Conservation (phyloP, 2,329 filamentous ascomycete genomes). For the Fusarium sp. region DNA sequence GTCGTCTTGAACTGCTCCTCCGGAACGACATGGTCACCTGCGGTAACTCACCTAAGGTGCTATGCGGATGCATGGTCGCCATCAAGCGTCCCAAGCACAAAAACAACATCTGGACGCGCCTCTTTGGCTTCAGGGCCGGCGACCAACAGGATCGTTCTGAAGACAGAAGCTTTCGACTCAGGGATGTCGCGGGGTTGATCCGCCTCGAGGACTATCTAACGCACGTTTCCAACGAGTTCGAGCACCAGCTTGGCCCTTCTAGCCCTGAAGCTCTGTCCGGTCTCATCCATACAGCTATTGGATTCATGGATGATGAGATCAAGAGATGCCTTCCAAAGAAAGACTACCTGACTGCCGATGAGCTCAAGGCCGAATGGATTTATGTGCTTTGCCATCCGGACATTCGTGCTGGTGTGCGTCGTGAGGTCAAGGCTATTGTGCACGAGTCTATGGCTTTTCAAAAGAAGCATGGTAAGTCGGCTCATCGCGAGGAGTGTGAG, state of each 20-base stretch:
- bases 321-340: conserved; percentile 4
- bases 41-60: conserved; percentile 15
- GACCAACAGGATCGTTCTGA: not conserved
- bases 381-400: not conserved
- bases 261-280: not conserved
- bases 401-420: conserved; percentile 10
- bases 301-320: conserved; percentile 27
- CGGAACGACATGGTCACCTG: conserved; percentile 16
- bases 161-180: conserved; percentile 6
- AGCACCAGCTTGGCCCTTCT: not conserved
- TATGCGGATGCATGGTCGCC: conserved; percentile 27
- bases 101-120: conserved; percentile 21
- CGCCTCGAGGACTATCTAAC: conserved; percentile 36
- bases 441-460: conserved; percentile 6
- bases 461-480: conserved; percentile 4
- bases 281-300: conserved; percentile 7
- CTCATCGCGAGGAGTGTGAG: conserved; percentile 29
- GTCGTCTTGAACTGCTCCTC: conserved; percentile 15
- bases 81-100: conserved; percentile 34
- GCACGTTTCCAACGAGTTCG: conserved; percentile 14
- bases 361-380: conserved; percentile 25
- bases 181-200: conserved; percentile 34
- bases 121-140: conserved; percentile 5
- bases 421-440: conserved; percentile 20
- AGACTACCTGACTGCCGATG: not conserved